These are phyloP conservation scores for Trichophyton rubrum DNA, from an alignment of 2,329 filamentous ascomycete species.

Conservation along the genomic window DNA sequence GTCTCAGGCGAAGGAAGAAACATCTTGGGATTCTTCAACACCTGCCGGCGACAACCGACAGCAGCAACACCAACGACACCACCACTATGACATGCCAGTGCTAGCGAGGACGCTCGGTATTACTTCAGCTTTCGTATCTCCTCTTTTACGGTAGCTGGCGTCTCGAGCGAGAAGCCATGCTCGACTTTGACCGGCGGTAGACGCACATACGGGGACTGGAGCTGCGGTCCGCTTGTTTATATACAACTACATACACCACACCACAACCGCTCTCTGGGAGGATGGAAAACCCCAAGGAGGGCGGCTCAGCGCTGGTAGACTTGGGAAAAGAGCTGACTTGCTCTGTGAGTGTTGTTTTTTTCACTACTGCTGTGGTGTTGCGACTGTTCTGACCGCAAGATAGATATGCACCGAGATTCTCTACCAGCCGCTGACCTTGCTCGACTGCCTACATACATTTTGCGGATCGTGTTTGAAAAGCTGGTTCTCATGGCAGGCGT, in stretches of 20 bases:
- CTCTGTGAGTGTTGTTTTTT: conserved; percentile 51
- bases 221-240: not conserved
- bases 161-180: not conserved
- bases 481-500: conserved; percentile 79
- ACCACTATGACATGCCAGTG: not conserved
- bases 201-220: not conserved
- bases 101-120: not conserved
- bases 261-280: not conserved
- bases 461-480: conserved; percentile 91
- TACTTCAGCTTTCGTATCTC: not conserved
- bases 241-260: not conserved
- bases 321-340: conserved; percentile 91
- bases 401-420: conserved; percentile 95
- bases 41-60: not conserved
- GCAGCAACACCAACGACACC: not conserved
- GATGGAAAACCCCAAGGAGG: not conserved
- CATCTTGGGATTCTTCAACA: not conserved
- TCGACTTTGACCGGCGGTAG: not conserved
- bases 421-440: conserved; percentile 77
- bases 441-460: conserved; percentile 91
- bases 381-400: not conserved
- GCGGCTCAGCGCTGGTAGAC: conserved; percentile 40
- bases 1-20: not conserved
- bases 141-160: not conserved
- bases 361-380: not conserved